Percentiles rank a stretch among this genome's conserved stretches.
phyloP scores from a whole-genome alignment of 169 alveolate genomes.

The Plasmodium inui region DNA sequence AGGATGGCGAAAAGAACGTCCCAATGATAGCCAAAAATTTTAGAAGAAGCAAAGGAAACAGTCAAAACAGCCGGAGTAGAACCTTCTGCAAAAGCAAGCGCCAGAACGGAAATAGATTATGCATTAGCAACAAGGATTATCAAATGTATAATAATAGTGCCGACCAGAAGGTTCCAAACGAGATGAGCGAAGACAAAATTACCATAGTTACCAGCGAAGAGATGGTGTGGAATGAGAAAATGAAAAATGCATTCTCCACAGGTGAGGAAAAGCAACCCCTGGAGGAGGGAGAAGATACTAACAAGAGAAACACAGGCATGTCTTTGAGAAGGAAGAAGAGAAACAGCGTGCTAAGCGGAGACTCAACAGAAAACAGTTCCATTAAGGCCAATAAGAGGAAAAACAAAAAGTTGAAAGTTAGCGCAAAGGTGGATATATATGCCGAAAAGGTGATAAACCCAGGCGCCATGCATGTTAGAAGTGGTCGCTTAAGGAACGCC shows the following conservation, averaged over 20 bases:
- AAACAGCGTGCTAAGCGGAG: slow-evolving; percentile 3
- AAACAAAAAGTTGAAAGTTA: slow-evolving; percentile 29
- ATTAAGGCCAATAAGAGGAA: slow-evolving; percentile 1
- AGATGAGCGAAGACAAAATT: slow-evolving; percentile 5
- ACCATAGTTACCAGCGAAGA: not conserved
- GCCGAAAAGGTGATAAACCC: not conserved
- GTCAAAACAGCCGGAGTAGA: not conserved
- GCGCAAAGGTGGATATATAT: slow-evolving; percentile 10
- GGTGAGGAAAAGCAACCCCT: not conserved
- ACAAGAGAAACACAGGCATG: slow-evolving; percentile 5
- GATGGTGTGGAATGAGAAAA: slow-evolving; percentile 12
- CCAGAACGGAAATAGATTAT: not conserved
- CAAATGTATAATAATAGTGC: slow-evolving; percentile 2
- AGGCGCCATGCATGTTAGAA: not conserved
- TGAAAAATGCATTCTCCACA: not conserved
- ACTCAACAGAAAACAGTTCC: slow-evolving; percentile 13
- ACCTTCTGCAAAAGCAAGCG: not conserved
- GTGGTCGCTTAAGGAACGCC: not conserved
- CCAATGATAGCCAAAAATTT: not conserved
- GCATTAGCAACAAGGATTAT: not conserved
- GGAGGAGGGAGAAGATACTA: not conserved
- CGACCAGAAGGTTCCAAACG: not conserved
- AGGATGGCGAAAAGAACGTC: not conserved
- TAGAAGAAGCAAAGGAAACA: not conserved
- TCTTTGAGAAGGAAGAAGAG: slow-evolving; percentile 37